A percentile compares a stretch with the other conserved stretches of the same genome.
Conservation (phyloP, 208 protist genomes). For the Crithidia sp. region DNA sequence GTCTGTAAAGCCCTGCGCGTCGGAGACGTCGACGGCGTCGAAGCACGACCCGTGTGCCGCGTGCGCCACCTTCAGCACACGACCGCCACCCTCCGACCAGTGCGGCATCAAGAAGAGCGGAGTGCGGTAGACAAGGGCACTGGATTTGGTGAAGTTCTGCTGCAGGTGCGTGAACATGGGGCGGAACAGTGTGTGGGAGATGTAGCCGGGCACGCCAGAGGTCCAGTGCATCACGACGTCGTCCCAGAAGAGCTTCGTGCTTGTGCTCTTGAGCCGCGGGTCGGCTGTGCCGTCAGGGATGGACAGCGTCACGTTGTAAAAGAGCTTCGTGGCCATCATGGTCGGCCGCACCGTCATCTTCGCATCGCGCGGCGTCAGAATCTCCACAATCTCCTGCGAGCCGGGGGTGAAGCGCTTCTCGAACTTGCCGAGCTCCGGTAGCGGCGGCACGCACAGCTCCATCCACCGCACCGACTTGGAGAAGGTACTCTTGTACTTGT, state of each 20-base stretch:
- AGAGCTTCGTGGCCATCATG: conserved; percentile 93
- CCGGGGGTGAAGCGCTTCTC: conserved; percentile 92
- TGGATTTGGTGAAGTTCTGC: conserved; percentile 85
- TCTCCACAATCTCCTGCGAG: conserved; percentile 91
- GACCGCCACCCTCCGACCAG: conserved; percentile 87
- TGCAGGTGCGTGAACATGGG: conserved; percentile 93
- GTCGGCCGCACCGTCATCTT: conserved; percentile 93
- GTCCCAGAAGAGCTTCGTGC: conserved; percentile 92
- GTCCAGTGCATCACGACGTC: conserved; percentile 92
- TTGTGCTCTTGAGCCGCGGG: conserved; percentile 82
- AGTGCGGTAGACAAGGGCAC: conserved; percentile 79
- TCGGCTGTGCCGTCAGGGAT: conserved; percentile 84
- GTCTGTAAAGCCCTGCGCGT: conserved; percentile 92
- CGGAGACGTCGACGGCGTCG: conserved; percentile 88
- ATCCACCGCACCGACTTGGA: conserved; percentile 85
- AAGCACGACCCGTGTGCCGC: conserved; percentile 87
- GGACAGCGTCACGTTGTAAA: conserved; percentile 91
- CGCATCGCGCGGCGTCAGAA: conserved; percentile 86
- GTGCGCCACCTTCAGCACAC: conserved; percentile 88
- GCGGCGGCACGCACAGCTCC: conserved; percentile 89
- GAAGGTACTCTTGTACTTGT: conserved; percentile 72
- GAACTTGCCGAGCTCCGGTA: conserved; percentile 83
- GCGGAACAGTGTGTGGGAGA: conserved; percentile 92
- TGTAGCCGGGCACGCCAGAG: conserved; percentile 84
- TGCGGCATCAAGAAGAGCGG: conserved; percentile 90